phyloP scores from a whole-genome alignment of 2,329 filamentous ascomycete species.

The Xylariaceae sp. region DNA sequence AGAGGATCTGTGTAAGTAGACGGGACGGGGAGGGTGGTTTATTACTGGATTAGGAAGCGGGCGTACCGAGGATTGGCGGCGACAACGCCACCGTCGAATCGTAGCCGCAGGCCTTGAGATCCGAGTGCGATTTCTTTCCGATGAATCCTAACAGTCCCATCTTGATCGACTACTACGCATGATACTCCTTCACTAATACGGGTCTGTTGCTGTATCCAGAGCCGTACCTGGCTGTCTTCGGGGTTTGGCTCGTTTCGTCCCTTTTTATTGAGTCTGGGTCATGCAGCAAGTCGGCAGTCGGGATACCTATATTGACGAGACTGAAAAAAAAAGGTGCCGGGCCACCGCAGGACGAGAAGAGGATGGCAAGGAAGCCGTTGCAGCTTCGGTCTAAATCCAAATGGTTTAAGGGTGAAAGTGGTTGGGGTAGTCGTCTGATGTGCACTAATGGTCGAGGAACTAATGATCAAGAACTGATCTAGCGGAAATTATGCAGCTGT shows the following conservation, averaged over 20 bases:
- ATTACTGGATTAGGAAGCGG: conserved; percentile 20
- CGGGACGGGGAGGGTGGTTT: conserved; percentile 11
- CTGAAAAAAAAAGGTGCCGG: not conserved
- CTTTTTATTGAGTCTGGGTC: not conserved
- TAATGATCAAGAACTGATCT: not conserved
- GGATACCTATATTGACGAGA: not conserved
- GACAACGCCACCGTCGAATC: conserved; percentile 34
- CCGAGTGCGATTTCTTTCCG: conserved; percentile 27
- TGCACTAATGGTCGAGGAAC: not conserved
- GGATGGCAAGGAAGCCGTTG: not conserved
- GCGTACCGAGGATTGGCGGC: conserved; percentile 36
- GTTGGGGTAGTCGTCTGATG: not conserved
- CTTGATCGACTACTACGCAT: conserved; percentile 6
- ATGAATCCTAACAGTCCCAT: conserved; percentile 37
- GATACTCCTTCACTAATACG: not conserved
- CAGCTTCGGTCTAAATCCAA: not conserved
- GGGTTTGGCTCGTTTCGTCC: not conserved
- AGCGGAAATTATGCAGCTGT: not conserved
- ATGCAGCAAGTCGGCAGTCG: not conserved
- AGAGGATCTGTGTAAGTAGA: conserved; percentile 16
- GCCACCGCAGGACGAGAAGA: not conserved
- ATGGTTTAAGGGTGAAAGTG: not conserved
- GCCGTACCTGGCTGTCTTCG: not conserved
- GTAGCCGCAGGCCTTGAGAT: conserved; percentile 34
- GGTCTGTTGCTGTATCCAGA: not conserved